A percentile compares a stretch with the other conserved stretches of the same genome.
These are phyloP conservation scores for Myxozyma monticola DNA, from an alignment of 805 yeast genomes.

Conservation along the genomic window DNA sequence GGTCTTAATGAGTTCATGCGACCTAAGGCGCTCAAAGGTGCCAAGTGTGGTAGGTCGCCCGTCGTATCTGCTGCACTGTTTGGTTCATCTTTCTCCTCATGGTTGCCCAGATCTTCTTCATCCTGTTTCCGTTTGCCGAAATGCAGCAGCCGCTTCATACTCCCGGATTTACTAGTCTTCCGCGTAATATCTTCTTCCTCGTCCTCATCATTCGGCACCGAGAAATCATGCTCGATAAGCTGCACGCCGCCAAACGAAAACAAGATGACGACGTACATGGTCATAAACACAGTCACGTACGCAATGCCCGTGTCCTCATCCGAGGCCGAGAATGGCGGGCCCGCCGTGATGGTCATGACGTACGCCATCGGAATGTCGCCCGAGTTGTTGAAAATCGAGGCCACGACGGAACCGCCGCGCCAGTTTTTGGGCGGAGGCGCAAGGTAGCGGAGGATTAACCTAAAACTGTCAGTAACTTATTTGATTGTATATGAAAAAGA, in stretches of 20 bases:
- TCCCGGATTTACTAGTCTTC: constrained; percentile 27
- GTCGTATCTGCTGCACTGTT: not conserved
- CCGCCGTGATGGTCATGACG: constrained; percentile 59
- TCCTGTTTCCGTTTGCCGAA: not conserved
- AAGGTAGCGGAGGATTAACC: constrained; percentile 44
- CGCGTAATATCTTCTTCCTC: not conserved
- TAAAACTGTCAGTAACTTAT: not conserved
- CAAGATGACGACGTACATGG: constrained; percentile 64
- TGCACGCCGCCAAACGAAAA: constrained; percentile 77
- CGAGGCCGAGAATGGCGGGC: constrained; percentile 53
- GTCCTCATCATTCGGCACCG: constrained; percentile 25
- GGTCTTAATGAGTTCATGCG: not conserved
- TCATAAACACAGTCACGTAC: constrained; percentile 73
- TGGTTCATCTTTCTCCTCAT: not conserved
- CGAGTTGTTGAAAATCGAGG: constrained; percentile 75
- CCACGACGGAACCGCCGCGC: constrained; percentile 73
- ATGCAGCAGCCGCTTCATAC: not conserved
- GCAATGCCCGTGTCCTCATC: constrained; percentile 80
- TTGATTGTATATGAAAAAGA: not conserved
- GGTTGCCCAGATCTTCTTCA: not conserved
- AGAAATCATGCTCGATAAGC: constrained; percentile 69
- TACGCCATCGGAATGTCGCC: constrained; percentile 87
- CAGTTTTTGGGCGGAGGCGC: constrained; percentile 69
- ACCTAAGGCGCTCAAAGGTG: not conserved
- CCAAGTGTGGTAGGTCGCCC: not conserved